Conservation (phyloP, 768 basidiomycete species). For the Lactarius indigo region DNA sequence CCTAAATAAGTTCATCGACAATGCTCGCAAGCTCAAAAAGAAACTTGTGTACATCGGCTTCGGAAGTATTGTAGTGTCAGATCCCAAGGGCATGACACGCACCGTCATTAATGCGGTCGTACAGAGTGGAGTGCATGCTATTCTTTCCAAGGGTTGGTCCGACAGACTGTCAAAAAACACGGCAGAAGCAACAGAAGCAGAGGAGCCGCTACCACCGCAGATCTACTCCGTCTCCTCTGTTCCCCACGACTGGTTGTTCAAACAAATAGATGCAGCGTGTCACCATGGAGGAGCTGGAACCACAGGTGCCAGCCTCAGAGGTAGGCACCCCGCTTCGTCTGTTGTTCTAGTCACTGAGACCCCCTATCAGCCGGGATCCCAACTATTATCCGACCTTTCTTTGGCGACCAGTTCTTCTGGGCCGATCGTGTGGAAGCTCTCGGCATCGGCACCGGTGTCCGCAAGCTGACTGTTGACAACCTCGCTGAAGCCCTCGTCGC, state of each 20-base stretch:
- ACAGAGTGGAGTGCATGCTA: constrained; percentile 83
- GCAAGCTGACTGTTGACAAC: constrained; percentile 77
- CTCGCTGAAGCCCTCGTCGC: constrained; percentile 72
- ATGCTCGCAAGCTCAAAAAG: constrained; percentile 68
- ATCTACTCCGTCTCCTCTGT: constrained; percentile 84
- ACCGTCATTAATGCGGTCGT: constrained; percentile 86
- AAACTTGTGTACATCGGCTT: constrained; percentile 98
- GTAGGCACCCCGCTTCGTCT: constrained; percentile 38
- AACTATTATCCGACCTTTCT: constrained; percentile 96
- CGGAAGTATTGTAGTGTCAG: constrained; percentile 94
- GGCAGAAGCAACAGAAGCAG: constrained; percentile 53
- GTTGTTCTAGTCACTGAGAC: constrained; percentile 4
- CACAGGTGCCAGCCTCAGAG: constrained; percentile 89
- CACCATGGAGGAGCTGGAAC: constrained; percentile 98
- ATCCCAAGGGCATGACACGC: constrained; percentile 89
- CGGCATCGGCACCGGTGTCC: constrained; percentile 83
- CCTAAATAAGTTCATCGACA: constrained; percentile 77
- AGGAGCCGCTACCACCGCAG: constrained; percentile 69
- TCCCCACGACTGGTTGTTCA: constrained; percentile 96
- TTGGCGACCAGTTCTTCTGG: constrained; percentile 98
- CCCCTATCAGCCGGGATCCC: constrained; percentile 73
- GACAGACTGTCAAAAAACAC: constrained; percentile 72
- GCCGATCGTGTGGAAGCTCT: constrained; percentile 96
- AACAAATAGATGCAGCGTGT: constrained; percentile 90
- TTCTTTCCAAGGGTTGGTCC: constrained; percentile 98